A percentile compares a stretch with the other conserved stretches of the same genome.
phyloP scores from a whole-genome alignment of 768 basidiomycete species.

The Termitomyces titanicus region DNA sequence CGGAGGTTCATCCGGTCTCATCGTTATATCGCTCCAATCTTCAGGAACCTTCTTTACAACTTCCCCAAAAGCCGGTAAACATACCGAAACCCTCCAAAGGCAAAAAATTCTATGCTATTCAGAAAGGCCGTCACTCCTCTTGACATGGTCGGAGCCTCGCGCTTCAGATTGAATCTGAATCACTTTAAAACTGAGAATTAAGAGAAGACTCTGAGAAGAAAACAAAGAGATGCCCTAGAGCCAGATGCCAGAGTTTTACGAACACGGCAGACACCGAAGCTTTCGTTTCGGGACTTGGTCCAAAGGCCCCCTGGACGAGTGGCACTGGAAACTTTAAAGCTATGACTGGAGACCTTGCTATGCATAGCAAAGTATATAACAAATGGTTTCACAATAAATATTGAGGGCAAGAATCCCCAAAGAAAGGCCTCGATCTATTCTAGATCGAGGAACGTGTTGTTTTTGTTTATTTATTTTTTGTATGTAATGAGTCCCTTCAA shows the following conservation, averaged over 20 bases:
- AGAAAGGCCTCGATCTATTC: too few relatives aligned
- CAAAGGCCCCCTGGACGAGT: too few relatives aligned
- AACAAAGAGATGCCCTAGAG: slow-evolving; percentile 57
- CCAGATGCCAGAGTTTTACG: slow-evolving; percentile 66
- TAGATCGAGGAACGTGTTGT: too few relatives aligned
- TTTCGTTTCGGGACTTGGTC: slow-evolving; percentile 36
- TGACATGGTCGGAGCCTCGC: slow-evolving; percentile 50
- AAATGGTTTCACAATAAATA: too few relatives aligned
- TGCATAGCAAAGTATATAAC: too few relatives aligned
- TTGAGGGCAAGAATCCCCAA: too few relatives aligned
- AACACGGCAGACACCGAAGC: slow-evolving; percentile 52
- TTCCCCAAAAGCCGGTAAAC: background rate
- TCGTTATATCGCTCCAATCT: slow-evolving; percentile 2
- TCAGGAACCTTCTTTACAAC: background rate
- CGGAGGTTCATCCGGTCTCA: slow-evolving; percentile 4
- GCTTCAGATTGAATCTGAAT: slow-evolving; percentile 4
- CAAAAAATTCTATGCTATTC: slow-evolving; percentile 69
- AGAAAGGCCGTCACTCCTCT: slow-evolving; percentile 59
- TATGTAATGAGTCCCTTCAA: too few relatives aligned
- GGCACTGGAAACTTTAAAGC: too few relatives aligned
- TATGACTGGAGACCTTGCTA: too few relatives aligned
- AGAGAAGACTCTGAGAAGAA: slow-evolving; percentile 76
- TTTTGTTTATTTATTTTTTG: too few relatives aligned
- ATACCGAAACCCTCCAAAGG: slow-evolving; percentile 31
- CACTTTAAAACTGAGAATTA: background rate